Conservation (phyloP, 768 basidiomycete genomes). For the Artomyces pyxidatus region DNA sequence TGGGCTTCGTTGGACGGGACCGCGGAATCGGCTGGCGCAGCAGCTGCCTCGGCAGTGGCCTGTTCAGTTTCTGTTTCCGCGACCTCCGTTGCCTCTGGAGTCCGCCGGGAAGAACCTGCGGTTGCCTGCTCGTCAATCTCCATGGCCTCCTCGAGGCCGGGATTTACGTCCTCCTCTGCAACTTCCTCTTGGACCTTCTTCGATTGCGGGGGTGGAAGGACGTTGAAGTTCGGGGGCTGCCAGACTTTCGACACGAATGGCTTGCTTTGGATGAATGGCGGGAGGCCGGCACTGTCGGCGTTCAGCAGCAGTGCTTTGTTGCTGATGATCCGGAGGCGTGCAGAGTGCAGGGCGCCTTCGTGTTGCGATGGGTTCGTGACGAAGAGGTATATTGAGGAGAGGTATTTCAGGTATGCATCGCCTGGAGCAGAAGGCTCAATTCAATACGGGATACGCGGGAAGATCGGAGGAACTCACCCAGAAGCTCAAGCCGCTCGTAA, state of each 20-base stretch:
- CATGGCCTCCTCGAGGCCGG: background rate
- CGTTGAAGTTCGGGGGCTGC: slow-evolving; percentile 42
- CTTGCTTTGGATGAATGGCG: slow-evolving; percentile 66
- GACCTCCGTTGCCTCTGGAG: slow-evolving; percentile 5
- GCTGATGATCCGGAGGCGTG: slow-evolving; percentile 64
- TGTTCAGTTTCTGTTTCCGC: background rate
- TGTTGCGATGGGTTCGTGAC: slow-evolving; percentile 54
- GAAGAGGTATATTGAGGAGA: slow-evolving; percentile 68
- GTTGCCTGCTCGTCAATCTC: background rate
- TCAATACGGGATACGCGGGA: background rate
- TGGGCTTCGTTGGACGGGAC: background rate
- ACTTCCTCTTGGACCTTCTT: slow-evolving; percentile 1
- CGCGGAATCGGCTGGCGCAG: background rate
- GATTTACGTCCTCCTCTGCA: background rate
- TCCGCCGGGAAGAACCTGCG: too few species aligned
- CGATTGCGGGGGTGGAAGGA: slow-evolving; percentile 16
- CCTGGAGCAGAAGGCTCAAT: slow-evolving; percentile 32
- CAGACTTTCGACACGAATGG: slow-evolving; percentile 61
- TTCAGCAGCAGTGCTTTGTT: slow-evolving; percentile 57
- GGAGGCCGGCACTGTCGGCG: slow-evolving; percentile 51
- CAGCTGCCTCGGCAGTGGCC: background rate
- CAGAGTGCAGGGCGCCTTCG: slow-evolving; percentile 61
- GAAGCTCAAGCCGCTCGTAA: slow-evolving; percentile 79
- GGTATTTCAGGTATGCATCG: slow-evolving; percentile 77
- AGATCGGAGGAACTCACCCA: slow-evolving; percentile 38